A percentile compares a stretch with the other conserved stretches of the same genome.
These are phyloP conservation scores for Neurospora sp. DNA, from an alignment of 495 filamentous ascomycete genomes.

Conservation along the genomic window DNA sequence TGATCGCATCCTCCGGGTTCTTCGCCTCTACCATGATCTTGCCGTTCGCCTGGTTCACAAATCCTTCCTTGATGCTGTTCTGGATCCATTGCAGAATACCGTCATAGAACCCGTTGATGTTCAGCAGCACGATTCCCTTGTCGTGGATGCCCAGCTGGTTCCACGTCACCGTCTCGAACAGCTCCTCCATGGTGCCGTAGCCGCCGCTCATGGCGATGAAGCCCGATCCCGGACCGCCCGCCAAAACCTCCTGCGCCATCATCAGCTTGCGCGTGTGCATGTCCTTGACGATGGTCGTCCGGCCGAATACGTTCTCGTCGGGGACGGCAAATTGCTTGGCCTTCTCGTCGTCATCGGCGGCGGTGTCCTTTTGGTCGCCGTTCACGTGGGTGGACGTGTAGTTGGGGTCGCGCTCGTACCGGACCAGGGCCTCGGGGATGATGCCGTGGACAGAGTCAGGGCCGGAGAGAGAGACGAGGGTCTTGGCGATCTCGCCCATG, in stretches of 20 bases:
- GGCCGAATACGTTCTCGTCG: constrained; percentile 60
- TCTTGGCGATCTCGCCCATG: constrained; percentile 86
- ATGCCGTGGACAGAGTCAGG: constrained; percentile 82
- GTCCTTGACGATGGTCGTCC: constrained; percentile 77
- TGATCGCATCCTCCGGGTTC: constrained; percentile 59
- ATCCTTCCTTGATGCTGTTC: constrained; percentile 65
- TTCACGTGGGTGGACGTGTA: constrained; percentile 31
- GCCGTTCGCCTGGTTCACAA: constrained; percentile 56
- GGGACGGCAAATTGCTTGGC: constrained; percentile 31
- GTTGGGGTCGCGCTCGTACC: constrained; percentile 54
- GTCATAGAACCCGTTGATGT: constrained; percentile 86
- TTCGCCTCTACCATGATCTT: constrained; percentile 69
- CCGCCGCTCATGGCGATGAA: constrained; percentile 87
- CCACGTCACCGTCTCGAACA: constrained; percentile 96
- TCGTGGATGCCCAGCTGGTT: constrained; percentile 93
- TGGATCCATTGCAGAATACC: constrained; percentile 74
- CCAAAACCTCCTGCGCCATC: constrained; percentile 80
- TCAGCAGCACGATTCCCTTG: constrained; percentile 68
- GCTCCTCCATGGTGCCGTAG: constrained; percentile 90
- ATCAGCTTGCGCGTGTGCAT: constrained; percentile 92
- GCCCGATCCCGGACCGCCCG: constrained; percentile 70
- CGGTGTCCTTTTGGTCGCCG: constrained; percentile 5
- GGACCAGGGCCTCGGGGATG: constrained; percentile 78
- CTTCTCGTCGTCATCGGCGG: constrained; percentile 7
- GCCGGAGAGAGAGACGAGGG: constrained; percentile 76